Evolutionary conservation across 192 early-diverging fungal species (phyloP).

Genomic region (Oehlia diaphana): DNA sequence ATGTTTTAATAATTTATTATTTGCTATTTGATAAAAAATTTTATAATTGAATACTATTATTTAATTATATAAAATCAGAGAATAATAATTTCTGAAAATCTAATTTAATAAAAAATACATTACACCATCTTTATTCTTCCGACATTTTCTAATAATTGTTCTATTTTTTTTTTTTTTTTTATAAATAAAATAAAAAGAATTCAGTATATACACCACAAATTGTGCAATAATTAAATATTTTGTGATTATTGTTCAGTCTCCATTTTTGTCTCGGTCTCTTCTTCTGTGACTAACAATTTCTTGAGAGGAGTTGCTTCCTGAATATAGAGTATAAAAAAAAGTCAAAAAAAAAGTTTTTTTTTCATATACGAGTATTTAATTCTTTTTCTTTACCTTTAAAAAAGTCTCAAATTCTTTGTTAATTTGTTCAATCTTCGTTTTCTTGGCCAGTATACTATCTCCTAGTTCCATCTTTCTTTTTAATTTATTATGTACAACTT

Average conservation of each 20-base stretch:
- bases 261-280: neutral
- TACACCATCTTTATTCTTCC: no score
- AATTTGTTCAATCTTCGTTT: neutral
- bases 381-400: neutral
- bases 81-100: no score
- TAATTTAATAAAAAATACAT: no score
- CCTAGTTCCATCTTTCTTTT: neutral
- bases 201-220: neutral
- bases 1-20: no score
- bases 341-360: neutral
- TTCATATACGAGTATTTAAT: neutral
- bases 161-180: neutral
- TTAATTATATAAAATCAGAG: no score
- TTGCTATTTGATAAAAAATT: no score
- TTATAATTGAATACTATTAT: no score
- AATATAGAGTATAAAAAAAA: neutral
- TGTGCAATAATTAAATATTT: neutral
- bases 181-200: neutral
- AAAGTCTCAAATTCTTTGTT: neutral
- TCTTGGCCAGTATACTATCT: neutral
- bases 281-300: neutral
- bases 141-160: no score
- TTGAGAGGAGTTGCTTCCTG: neutral
- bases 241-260: neutral
- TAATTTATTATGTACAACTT: neutral